These are phyloP conservation scores for Pilatotrama ljubarskyi DNA, from an alignment of 768 basidiomycete species.

Conservation along the genomic window DNA sequence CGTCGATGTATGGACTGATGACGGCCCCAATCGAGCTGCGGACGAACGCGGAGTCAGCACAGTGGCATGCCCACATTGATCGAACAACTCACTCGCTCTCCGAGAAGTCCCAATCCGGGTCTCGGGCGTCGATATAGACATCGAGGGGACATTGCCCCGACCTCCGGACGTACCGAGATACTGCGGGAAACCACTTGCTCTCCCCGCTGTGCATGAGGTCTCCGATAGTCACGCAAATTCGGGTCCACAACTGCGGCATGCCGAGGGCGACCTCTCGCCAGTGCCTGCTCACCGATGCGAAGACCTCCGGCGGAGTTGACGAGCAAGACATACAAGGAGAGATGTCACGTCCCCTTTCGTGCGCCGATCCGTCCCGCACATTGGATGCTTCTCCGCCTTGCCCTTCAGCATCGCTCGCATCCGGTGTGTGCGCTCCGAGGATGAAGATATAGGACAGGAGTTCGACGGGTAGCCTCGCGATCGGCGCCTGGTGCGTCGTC, in stretches of 20 bases:
- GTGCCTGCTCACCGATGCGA: slow-evolving; percentile 49
- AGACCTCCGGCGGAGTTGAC: slow-evolving; percentile 43
- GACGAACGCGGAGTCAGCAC: neutral
- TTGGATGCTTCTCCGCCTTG: slow-evolving; percentile 24
- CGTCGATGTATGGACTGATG: slow-evolving; percentile 17
- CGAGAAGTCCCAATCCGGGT: slow-evolving; percentile 57
- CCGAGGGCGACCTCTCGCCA: slow-evolving; percentile 54
- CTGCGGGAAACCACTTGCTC: neutral
- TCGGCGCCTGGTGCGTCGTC: neutral
- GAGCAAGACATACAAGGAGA: slow-evolving; percentile 17
- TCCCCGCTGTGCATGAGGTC: slow-evolving; percentile 15
- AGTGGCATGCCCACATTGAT: neutral
- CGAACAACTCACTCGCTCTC: slow-evolving; percentile 44
- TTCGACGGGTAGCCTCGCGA: slow-evolving; percentile 51
- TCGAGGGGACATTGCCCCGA: slow-evolving; percentile 52
- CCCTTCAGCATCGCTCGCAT: slow-evolving; percentile 19
- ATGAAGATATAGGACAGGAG: slow-evolving; percentile 57
- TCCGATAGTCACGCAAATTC: slow-evolving; percentile 46
- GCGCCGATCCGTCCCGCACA: neutral
- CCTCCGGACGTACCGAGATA: slow-evolving; percentile 40
- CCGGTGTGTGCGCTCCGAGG: slow-evolving; percentile 42
- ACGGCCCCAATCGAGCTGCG: slow-evolving; percentile 9
- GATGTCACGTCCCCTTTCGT: neutral
- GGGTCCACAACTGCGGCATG: slow-evolving; percentile 56
- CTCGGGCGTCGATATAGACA: slow-evolving; percentile 58